phyloP scores from a whole-genome alignment of 441 rosid species.

The Rhodomyrtus psidioides region DNA sequence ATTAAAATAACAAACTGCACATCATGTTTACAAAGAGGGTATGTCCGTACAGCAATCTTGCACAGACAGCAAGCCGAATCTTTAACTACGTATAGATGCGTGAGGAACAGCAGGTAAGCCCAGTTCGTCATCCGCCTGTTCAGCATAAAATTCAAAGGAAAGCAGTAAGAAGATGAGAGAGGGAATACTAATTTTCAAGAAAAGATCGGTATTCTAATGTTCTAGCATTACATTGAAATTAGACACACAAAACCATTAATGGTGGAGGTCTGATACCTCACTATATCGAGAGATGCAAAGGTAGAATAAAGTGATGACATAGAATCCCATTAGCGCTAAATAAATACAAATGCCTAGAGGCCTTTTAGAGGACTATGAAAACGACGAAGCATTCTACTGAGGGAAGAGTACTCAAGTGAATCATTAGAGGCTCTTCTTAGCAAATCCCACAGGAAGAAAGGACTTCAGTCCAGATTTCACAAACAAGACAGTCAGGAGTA shows the following conservation, averaged over 20 bases:
- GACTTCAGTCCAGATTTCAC: not conserved
- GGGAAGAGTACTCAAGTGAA: not conserved
- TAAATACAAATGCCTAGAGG: not conserved
- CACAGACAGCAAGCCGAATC: not conserved
- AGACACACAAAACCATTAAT: not conserved
- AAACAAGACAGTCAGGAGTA: not conserved
- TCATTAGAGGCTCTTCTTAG: not conserved
- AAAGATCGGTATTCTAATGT: too few species aligned
- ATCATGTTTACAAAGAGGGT: not conserved
- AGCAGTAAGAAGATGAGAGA: not conserved
- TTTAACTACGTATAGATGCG: not conserved
- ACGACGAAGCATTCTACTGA: not conserved
- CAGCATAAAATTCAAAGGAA: slow-evolving; percentile 6
- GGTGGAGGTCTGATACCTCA: not conserved
- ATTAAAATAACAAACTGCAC: not conserved
- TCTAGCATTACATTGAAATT: not conserved
- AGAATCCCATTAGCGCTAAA: not conserved
- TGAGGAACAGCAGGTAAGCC: too few species aligned
- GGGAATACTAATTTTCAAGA: not conserved
- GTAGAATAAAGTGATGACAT: not conserved
- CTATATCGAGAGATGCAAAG: not conserved
- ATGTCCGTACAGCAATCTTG: slow-evolving; percentile 4
- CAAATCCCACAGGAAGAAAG: not conserved
- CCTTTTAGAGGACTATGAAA: not conserved
- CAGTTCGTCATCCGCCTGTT: slow-evolving; percentile 79